Base-by-base conservation (phyloP, 805 yeast species). In the Lachancea thermotolerans region DNA sequence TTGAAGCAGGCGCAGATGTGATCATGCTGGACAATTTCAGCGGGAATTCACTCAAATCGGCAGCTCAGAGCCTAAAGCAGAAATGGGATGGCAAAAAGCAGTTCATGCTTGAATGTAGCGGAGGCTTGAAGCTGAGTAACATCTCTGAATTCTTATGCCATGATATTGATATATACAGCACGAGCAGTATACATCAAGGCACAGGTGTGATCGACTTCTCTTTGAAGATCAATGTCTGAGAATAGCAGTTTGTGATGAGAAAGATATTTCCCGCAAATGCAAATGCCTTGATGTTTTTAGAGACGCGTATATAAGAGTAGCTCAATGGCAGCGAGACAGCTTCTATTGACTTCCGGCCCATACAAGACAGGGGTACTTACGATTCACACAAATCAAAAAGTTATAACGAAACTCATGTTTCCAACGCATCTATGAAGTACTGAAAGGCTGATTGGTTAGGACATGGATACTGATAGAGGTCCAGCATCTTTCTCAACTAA, bases 181-280 rank as follows among this genome's bases (percentile, higher is more conserved):
- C 98, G 1, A 82, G 95, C 15, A 79, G 89, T 14, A 82, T 91
- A 48, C 98, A 90, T 62, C 98, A 90, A 67, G 97, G 97, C n/a
- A 74, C 82, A 9, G 78, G 81, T 0, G 76, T 85, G 28, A 74
- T 90, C 49, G 98, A 90, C 61, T 90, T 82, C 64, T 84, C 95
- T 27, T 73, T 90, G 62, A 90, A 90, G 64, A 81, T 88, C 45
- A 73, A 39, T 6, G 33, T 21, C 12, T n/a, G 18, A 15, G 8
- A 34, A 15, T 34, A 21, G 7, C 25, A 7, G 25, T 21, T 7
- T 21, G 25, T 21, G 6, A 4, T 21, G 25, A 21, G 25, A 21
- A 21, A 4, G 25, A 21, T 21, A 21, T 21, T 21, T 21, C 7
- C 25, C 25, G 25, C 25, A 7, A 4, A 4, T 21, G 25, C 25